Percentiles rank a stretch among this genome's conserved stretches.
Conservation (phyloP, 768 basidiomycete species). For the Hericium rajendrae region DNA sequence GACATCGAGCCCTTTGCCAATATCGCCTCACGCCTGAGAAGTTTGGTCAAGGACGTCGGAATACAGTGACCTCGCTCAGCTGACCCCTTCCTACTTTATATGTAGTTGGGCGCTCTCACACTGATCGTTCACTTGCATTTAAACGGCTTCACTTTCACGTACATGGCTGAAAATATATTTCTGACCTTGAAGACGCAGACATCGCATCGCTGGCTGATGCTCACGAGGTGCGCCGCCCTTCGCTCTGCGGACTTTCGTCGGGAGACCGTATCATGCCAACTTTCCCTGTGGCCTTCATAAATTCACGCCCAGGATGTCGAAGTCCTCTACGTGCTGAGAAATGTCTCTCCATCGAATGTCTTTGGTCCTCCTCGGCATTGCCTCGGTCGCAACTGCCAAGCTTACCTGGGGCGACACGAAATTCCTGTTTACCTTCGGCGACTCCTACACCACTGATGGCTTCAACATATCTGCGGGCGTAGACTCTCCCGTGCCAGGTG, state of each 20-base stretch:
- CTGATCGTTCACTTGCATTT: too few species aligned
- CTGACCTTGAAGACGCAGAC: too few species aligned
- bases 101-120: too few species aligned
- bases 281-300: not conserved
- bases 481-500: slow-evolving; percentile 39
- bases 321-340: not conserved
- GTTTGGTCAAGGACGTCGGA: too few species aligned
- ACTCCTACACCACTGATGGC: slow-evolving; percentile 52
- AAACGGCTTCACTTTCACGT: too few species aligned
- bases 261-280: not conserved
- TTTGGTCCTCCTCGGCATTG: not conserved
- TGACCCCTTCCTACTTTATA: too few species aligned
- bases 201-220: too few species aligned
- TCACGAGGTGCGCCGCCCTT: not conserved
- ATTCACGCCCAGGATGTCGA: not conserved
- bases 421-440: slow-evolving; percentile 52
- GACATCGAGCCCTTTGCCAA: too few species aligned
- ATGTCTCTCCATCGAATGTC: not conserved
- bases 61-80: too few species aligned
- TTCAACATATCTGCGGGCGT: slow-evolving; percentile 51
- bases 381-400: not conserved
- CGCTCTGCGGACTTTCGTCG: not conserved
- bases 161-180: too few species aligned
- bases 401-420: slow-evolving; percentile 43
- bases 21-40: too few species aligned